Conservation (phyloP, 2,329 filamentous ascomycete species). For the Ceratocystis harringtonii region DNA sequence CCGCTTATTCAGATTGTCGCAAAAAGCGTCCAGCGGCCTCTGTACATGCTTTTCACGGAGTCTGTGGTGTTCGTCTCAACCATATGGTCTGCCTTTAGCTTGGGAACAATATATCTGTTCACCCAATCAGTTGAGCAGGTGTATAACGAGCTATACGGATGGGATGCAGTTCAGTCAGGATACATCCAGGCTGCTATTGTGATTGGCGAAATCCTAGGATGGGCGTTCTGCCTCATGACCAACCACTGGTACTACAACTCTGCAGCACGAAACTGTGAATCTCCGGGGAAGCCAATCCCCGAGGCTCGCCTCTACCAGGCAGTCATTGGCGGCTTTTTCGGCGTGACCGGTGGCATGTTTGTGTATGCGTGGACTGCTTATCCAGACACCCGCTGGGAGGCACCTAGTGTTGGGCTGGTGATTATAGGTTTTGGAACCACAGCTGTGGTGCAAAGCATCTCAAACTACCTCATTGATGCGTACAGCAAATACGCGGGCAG, state of each 20-base stretch:
- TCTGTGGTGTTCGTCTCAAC: conserved; percentile 33
- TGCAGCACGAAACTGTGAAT: conserved; percentile 25
- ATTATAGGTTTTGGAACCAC: conserved; percentile 37
- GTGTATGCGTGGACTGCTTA: conserved; percentile 36
- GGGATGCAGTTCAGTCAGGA: conserved; percentile 16
- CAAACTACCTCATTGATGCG: conserved; percentile 35
- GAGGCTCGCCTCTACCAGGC: conserved; percentile 16
- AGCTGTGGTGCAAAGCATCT: conserved; percentile 30
- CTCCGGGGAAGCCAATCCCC: conserved; percentile 23
- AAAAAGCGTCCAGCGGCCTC: conserved; percentile 14
- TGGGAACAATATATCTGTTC: conserved; percentile 21
- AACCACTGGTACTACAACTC: conserved; percentile 29
- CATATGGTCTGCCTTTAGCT: conserved; percentile 28
- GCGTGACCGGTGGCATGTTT: conserved; percentile 31
- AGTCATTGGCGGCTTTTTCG: conserved; percentile 15
- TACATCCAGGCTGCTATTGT: conserved; percentile 14
- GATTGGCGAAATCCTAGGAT: conserved; percentile 17
- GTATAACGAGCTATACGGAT: conserved; percentile 19
- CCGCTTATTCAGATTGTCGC: conserved; percentile 8
- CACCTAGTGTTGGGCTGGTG: conserved; percentile 31
- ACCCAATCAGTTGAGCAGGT: conserved; percentile 20
- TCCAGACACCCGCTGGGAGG: conserved; percentile 30
- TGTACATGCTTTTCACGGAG: conserved; percentile 26
- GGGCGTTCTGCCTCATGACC: conserved; percentile 17
- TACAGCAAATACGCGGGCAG: conserved; percentile 36